Conservation (phyloP, 1,284 basidiomycete species). For the Heliocybe sulcata region DNA sequence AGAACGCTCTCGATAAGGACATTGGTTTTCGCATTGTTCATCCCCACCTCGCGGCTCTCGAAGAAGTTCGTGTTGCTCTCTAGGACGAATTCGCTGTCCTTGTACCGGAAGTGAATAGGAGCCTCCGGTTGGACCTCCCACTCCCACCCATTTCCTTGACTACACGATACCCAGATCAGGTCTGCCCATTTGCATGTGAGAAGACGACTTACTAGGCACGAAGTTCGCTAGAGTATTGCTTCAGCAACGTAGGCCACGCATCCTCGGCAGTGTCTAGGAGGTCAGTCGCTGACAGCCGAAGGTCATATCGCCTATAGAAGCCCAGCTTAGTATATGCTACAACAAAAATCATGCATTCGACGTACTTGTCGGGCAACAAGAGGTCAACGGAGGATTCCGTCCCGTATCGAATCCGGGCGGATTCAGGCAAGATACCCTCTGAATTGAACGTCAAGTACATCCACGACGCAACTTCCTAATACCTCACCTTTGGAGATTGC, state of each 20-base stretch:
- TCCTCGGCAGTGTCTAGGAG: slow-evolving; percentile 17
- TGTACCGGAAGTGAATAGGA: slow-evolving; percentile 6
- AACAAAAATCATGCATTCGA: slow-evolving; percentile 5
- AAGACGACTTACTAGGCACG: slow-evolving; percentile 35
- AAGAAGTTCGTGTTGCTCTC: slow-evolving; percentile 13
- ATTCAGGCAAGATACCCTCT: too few species aligned
- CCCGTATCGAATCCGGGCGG: slow-evolving; percentile 12
- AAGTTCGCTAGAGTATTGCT: slow-evolving; percentile 33
- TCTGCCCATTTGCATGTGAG: background rate
- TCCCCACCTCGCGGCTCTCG: too few species aligned
- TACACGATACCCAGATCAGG: slow-evolving; percentile 2
- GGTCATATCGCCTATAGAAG: slow-evolving; percentile 19
- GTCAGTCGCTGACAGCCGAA: slow-evolving; percentile 31
- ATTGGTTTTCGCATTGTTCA: background rate
- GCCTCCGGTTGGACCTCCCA: slow-evolving; percentile 3
- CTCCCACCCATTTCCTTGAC: background rate
- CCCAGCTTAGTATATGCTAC: background rate
- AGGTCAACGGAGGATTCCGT: slow-evolving; percentile 33
- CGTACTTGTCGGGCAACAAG: slow-evolving; percentile 53
- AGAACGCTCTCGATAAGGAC: slow-evolving; percentile 35
- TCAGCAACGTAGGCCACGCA: slow-evolving; percentile 34
- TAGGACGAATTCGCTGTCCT: slow-evolving; percentile 11
- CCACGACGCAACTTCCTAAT: background rate
- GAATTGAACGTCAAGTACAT: too few species aligned
- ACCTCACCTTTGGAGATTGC: background rate